Evolutionary conservation across 1,139 yeast genomes (phyloP).

Genomic region (Torulaspora pretoriensis): DNA sequence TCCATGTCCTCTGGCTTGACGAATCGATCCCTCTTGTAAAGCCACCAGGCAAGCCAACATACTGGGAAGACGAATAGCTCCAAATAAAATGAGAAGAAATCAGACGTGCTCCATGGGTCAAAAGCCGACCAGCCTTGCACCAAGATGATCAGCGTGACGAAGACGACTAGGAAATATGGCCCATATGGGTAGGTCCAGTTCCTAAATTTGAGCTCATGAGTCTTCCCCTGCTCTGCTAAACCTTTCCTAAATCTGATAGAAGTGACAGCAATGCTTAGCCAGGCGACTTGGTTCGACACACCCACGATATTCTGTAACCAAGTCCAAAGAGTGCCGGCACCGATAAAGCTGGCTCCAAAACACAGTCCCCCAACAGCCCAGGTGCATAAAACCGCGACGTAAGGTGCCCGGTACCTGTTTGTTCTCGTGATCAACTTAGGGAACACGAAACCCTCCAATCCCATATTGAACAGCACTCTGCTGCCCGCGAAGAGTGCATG

Average conservation of each 20-base stretch:
- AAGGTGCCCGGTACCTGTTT: slow-evolving; percentile 47
- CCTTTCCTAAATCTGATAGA: slow-evolving; percentile 52
- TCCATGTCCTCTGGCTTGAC: slow-evolving; percentile 54
- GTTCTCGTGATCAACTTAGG: slow-evolving; percentile 45
- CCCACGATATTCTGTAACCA: slow-evolving; percentile 41
- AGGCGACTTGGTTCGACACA: slow-evolving; percentile 40
- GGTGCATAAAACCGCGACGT: slow-evolving; percentile 39
- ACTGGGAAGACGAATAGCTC: slow-evolving; percentile 49
- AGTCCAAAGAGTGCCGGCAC: slow-evolving; percentile 38
- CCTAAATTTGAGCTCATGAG: slow-evolving; percentile 37
- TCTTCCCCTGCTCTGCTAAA: slow-evolving; percentile 41
- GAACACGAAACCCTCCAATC: slow-evolving; percentile 46
- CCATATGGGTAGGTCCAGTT: slow-evolving; percentile 62
- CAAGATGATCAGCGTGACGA: slow-evolving; percentile 46
- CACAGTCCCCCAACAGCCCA: slow-evolving; percentile 39
- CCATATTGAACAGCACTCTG: slow-evolving; percentile 45
- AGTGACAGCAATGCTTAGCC: slow-evolving; percentile 42
- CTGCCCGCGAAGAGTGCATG: slow-evolving; percentile 51
- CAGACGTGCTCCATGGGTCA: slow-evolving; percentile 51
- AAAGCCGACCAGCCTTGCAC: slow-evolving; percentile 64
- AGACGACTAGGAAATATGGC: slow-evolving; percentile 51
- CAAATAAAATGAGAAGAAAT: slow-evolving; percentile 47
- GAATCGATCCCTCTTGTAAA: slow-evolving; percentile 45
- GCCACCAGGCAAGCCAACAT: slow-evolving; percentile 48
- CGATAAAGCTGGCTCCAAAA: slow-evolving; percentile 38